Base-by-base conservation (phyloP, 257 asterid genomes). In the Plantago major region DNA sequence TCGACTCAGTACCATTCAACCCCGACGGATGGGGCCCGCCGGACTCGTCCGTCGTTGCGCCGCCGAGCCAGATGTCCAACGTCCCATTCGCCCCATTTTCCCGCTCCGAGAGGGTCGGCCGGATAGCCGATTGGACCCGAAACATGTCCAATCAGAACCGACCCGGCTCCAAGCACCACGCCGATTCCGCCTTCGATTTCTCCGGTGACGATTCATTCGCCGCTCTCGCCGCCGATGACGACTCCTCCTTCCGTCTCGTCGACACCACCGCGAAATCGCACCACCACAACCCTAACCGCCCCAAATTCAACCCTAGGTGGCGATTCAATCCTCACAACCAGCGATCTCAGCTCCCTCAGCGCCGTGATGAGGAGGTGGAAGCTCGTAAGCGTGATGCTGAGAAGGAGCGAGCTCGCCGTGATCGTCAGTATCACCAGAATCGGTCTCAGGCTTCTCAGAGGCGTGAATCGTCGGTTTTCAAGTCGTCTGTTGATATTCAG, bases 1-100 rank as follows among this genome's bases (percentile, higher is more conserved):
- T 89, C 15, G 89, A 93, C 7, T 75, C 86, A 0, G 96, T 89
- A 0, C 99, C 97, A 6, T 80, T 84, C 80, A 93, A 93, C 58
- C 60, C 94, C 28, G 99, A 89, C 42, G 99, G 99, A 0, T 93
- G 97, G 99, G 99, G 99, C 7, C 98, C 98, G 1, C 96, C 83
- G 13, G 97, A 89, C 3, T 66, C 90, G 48, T 17, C 82, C 56
- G 30, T 68, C 59, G 16, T 74, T 0, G 47, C 87, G 37, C 76
- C 65, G 15, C 72, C 85, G 9, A 82, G 72, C 67, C 85, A 82
- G 33, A 83, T 85, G 9, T 71, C 90, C 18, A 84, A 89, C 62
- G 94, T 85, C 3, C 99, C 99, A 0, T 92, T 89, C 58, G 99
- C 94, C n/a, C 97, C 99, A 0, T 92, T 92, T 71, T 92, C 99